Evolutionary conservation across 2,329 filamentous ascomycete species (phyloP).

Genomic region (Aspergillus fumigatiaffinis): DNA sequence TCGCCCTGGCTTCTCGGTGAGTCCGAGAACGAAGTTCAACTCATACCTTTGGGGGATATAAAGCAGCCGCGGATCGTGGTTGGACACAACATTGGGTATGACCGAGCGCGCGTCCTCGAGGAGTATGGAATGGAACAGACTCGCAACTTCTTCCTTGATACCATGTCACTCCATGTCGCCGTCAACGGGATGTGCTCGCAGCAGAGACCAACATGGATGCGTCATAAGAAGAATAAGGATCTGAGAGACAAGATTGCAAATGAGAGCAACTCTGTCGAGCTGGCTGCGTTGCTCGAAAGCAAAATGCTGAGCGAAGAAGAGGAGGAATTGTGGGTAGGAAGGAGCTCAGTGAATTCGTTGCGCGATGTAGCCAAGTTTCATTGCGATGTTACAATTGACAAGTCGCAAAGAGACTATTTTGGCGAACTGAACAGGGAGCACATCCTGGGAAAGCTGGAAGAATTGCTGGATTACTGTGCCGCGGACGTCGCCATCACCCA

Average conservation of each 20-base stretch:
- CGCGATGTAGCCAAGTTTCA: conserved; percentile 96
- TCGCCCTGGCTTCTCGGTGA: conserved; percentile 92
- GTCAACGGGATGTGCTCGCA: conserved; percentile 99
- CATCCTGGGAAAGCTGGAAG: conserved; percentile 68
- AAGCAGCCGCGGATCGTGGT: conserved; percentile 71
- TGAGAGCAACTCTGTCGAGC: conserved; percentile 65
- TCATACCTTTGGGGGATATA: conserved; percentile 82
- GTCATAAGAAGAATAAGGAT: conserved; percentile 86
- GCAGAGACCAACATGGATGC: conserved; percentile 96
- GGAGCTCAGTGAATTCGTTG: conserved; percentile 91
- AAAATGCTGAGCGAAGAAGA: conserved; percentile 72
- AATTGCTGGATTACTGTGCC: conserved; percentile 89
- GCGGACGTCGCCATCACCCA: conserved; percentile 92
- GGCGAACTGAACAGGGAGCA: conserved; percentile 71
- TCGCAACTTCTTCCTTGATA: conserved; percentile 84
- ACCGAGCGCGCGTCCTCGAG: conserved; percentile 80
- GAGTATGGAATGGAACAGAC: conserved; percentile 84
- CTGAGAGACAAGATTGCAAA: conserved; percentile 72
- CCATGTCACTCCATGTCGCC: conserved; percentile 96
- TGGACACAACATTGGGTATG: conserved; percentile 94
- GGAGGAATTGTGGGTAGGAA: conserved; percentile 90
- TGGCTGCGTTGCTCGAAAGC: conserved; percentile 67
- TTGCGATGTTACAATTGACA: conserved; percentile 86
- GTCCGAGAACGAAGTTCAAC: conserved; percentile 68
- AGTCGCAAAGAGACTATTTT: conserved; percentile 80